Evolutionary conservation across 73 alveolate genomes (phyloP).

Genomic region (Effrenium voratum): DNA sequence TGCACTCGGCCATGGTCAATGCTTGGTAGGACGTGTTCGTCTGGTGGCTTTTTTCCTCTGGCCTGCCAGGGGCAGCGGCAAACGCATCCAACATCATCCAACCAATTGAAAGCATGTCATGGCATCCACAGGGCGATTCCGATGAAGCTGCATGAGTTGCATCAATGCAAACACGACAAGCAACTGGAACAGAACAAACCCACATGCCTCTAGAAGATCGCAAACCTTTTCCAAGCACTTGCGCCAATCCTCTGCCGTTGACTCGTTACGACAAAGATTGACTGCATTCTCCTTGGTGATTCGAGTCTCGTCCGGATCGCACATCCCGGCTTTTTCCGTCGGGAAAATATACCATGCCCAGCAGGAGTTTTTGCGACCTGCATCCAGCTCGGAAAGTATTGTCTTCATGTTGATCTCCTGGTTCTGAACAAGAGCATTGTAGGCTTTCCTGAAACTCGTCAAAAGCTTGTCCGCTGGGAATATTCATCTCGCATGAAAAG

Average conservation of each 20-base stretch:
- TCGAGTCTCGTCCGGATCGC: constrained; percentile 62
- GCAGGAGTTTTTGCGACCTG: constrained; percentile 74
- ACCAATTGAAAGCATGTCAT: too few relatives aligned
- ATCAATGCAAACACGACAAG: neutral
- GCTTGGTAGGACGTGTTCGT: constrained; percentile 51
- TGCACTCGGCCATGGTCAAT: constrained; percentile 81
- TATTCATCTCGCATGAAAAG: too few relatives aligned
- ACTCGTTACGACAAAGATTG: constrained; percentile 33
- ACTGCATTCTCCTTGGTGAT: constrained; percentile 46
- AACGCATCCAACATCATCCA: too few relatives aligned
- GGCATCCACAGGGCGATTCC: too few relatives aligned
- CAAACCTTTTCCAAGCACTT: constrained; percentile 62
- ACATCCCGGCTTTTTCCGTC: constrained; percentile 67
- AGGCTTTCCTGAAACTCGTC: neutral
- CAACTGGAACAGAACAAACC: neutral
- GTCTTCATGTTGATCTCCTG: constrained; percentile 44
- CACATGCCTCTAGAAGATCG: constrained; percentile 27
- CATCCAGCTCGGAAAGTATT: constrained; percentile 37
- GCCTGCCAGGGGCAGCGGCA: constrained; percentile 9
- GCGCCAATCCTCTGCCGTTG: constrained; percentile 61
- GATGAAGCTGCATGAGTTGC: neutral
- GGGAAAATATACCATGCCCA: constrained; percentile 92
- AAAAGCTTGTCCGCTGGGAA: neutral
- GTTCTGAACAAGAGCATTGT: constrained; percentile 54
- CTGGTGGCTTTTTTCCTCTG: constrained; percentile 26